Percentiles rank a stretch among this genome's conserved stretches.
Conservation (phyloP, 1,139 yeast species). For the Candida glucosophila region DNA sequence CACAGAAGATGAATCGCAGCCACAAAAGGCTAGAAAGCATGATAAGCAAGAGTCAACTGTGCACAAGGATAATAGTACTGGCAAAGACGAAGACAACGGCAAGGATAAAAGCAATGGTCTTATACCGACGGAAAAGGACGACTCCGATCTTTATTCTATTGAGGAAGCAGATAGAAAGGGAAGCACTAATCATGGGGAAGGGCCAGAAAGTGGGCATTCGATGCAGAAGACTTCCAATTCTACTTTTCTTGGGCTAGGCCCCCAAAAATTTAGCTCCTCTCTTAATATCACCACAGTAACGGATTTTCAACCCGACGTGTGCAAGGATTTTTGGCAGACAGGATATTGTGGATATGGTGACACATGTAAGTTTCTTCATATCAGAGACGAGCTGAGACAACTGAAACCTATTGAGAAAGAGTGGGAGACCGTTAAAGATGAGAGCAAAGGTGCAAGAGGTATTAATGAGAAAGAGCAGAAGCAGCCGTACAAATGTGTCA, state of each 20-base stretch:
- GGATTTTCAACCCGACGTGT: conserved; percentile 90
- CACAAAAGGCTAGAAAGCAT: conserved; percentile 1
- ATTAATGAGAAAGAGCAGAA: conserved; percentile 11
- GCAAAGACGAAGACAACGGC: conserved; percentile 1
- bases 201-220: too few relatives aligned
- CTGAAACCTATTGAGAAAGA: conserved; percentile 64
- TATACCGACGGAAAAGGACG: too few relatives aligned
- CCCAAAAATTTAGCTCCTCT: too few relatives aligned
- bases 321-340: conserved; percentile 85
- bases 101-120: not conserved
- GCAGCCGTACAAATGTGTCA: conserved; percentile 55
- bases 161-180: too few relatives aligned
- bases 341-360: conserved; percentile 98
- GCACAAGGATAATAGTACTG: not conserved
- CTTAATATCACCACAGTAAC: conserved; percentile 67
- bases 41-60: not conserved
- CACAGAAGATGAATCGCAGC: conserved; percentile 1
- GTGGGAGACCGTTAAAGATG: conserved; percentile 45
- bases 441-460: conserved; percentile 3
- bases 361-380: conserved; percentile 91
- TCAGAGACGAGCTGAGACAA: conserved; percentile 76
- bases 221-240: too few relatives aligned
- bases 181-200: too few relatives aligned
- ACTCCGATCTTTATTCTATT: not conserved
- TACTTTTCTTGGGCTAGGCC: too few relatives aligned